These are phyloP conservation scores for Pseudocercospora eumusae DNA, from an alignment of 2,329 filamentous ascomycete species.

Conservation along the genomic window DNA sequence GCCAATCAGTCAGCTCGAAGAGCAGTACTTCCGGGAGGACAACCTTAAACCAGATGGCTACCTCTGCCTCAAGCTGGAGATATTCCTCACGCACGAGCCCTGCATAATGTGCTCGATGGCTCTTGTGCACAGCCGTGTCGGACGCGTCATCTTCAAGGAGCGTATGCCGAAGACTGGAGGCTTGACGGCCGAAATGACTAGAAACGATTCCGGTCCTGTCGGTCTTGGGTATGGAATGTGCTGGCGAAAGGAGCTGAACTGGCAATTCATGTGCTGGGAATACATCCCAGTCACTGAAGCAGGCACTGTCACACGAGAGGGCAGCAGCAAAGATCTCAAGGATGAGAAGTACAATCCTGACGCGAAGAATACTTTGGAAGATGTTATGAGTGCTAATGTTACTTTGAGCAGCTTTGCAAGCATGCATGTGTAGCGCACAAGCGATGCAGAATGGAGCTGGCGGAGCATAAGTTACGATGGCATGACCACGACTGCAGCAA, in stretches of 20 bases:
- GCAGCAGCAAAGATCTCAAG: conserved; percentile 27
- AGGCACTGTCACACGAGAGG: conserved; percentile 28
- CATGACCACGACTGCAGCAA: conserved; percentile 29
- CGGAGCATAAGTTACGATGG: conserved; percentile 37
- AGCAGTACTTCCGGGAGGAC: conserved; percentile 62
- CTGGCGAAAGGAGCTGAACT: conserved; percentile 75
- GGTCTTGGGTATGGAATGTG: conserved; percentile 61
- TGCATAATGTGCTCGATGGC: conserved; percentile 98
- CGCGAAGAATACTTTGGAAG: conserved; percentile 23
- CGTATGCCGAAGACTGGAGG: conserved; percentile 81
- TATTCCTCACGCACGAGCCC: conserved; percentile 94
- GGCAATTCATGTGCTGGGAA: conserved; percentile 81
- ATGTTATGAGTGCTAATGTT: conserved; percentile 36
- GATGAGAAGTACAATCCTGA: conserved; percentile 30
- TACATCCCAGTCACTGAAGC: conserved; percentile 42
- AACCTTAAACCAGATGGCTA: conserved; percentile 77
- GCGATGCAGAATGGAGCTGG: conserved; percentile 36
- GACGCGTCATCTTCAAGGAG: conserved; percentile 75
- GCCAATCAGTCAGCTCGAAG: conserved; percentile 69
- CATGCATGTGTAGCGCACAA: conserved; percentile 42
- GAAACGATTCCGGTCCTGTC: conserved; percentile 39
- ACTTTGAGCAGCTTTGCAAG: conserved; percentile 40
- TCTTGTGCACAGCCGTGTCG: conserved; percentile 89
- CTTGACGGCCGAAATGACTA: conserved; percentile 67
- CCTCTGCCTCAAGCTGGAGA: conserved; percentile 87